Conservation (phyloP, 495 filamentous ascomycete species). For the Hamigera avellanea region DNA sequence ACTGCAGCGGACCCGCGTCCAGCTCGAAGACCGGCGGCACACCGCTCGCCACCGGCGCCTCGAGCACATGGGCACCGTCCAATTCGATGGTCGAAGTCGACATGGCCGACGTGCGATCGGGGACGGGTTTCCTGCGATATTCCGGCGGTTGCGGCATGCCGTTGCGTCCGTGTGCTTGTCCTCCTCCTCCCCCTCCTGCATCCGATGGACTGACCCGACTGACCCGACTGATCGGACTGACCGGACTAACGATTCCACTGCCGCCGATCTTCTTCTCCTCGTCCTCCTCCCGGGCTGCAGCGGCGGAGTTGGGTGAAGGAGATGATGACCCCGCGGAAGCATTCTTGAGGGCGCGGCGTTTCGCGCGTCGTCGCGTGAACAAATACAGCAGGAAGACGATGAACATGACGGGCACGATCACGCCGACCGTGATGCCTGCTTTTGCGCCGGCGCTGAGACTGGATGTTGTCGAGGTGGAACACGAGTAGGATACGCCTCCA, state of each 20-base stretch:
- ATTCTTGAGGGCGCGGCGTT: too few species aligned
- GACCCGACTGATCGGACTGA: too few species aligned
- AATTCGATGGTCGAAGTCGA: constrained; percentile 2
- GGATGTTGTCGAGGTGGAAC: constrained; percentile 3
- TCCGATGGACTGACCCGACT: too few species aligned
- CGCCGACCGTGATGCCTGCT: constrained; percentile 19
- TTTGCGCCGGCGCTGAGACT: constrained; percentile 17
- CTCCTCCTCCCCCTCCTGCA: too few species aligned
- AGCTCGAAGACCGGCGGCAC: constrained; percentile 9
- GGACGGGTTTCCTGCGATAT: too few species aligned
- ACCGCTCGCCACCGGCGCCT: constrained; percentile 5
- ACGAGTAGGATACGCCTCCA: constrained; percentile 14
- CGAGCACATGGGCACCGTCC: constrained; percentile 13
- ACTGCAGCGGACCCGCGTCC: constrained; percentile 10
- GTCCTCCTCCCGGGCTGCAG: background rate
- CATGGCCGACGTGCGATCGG: background rate
- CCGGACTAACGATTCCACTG: constrained; percentile 7
- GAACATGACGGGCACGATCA: constrained; percentile 16
- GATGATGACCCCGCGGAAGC: too few species aligned
- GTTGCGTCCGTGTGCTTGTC: too few species aligned
- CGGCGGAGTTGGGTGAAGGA: too few species aligned
- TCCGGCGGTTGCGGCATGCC: too few species aligned
- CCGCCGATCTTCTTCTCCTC: background rate
- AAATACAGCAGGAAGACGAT: constrained; percentile 14
- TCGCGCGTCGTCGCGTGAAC: too few species aligned